phyloP scores from a whole-genome alignment of 441 rosid species.

The Jatropha podagrica region DNA sequence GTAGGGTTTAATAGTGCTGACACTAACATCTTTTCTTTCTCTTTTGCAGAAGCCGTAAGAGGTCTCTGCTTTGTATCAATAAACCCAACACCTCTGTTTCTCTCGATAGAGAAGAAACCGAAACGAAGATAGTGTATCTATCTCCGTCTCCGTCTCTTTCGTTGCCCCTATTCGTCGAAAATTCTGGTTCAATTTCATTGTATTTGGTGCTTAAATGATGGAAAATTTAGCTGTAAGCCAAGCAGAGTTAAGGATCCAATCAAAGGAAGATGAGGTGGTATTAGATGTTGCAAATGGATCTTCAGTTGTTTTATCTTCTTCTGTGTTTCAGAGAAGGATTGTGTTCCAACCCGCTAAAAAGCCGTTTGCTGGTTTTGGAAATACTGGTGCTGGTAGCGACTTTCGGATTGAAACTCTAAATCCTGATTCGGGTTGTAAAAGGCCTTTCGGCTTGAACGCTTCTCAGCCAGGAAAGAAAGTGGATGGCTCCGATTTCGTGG shows the following conservation, averaged over 20 bases:
- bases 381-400: constrained; percentile 17
- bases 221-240: background rate
- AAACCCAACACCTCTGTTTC: background rate
- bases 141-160: background rate
- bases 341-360: constrained; percentile 67
- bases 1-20: constrained; percentile 1
- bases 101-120: background rate
- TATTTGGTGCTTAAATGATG: background rate
- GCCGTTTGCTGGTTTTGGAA: constrained; percentile 44
- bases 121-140: background rate
- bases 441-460: constrained; percentile 13
- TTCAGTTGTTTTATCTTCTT: constrained; percentile 25
- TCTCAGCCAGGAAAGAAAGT: constrained; percentile 34
- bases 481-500: constrained; percentile 51
- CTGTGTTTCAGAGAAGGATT: constrained; percentile 43
- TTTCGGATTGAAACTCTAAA: constrained; percentile 79
- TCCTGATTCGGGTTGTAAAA: constrained; percentile 31
- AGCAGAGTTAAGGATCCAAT: background rate
- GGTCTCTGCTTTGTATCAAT: background rate
- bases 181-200: background rate
- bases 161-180: too few relatives aligned
- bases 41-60: constrained; percentile 1
- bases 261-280: background rate
- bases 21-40: background rate
- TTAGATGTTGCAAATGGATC: constrained; percentile 25